phyloP scores from a whole-genome alignment of 2,329 filamentous ascomycete genomes.

The Rutstroemia sydowiana region DNA sequence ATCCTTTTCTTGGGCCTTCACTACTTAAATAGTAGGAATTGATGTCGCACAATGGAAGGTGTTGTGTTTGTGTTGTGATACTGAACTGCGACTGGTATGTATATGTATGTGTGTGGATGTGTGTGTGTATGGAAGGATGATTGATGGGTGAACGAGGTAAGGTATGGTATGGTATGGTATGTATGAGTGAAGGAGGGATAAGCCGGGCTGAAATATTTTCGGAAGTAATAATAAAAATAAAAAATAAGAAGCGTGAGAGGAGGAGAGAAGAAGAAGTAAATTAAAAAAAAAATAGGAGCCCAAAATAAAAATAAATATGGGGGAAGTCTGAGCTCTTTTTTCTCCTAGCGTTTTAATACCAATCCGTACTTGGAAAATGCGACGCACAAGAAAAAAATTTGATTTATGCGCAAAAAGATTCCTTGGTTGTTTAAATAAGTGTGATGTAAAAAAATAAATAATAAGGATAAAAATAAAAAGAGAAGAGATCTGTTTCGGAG shows the following conservation, averaged over 20 bases:
- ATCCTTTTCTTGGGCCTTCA: background rate
- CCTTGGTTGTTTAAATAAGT: too few species aligned
- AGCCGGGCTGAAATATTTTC: background rate
- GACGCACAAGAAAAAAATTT: background rate
- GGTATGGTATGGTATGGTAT: background rate
- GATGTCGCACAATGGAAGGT: constrained; percentile 5
- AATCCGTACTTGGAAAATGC: background rate
- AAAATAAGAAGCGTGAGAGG: background rate
- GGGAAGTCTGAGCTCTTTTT: constrained; percentile 4
- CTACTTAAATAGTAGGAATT: constrained; percentile 7
- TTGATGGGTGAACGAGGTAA: background rate
- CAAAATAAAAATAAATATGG: background rate
- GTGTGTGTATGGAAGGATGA: background rate
- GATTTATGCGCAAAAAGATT: background rate
- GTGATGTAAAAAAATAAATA: too few species aligned
- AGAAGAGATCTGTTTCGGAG: too few species aligned
- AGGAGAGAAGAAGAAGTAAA: background rate
- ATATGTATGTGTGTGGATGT: background rate
- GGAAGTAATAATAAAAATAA: background rate
- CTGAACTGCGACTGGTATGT: background rate
- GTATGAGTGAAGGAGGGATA: constrained; percentile 3
- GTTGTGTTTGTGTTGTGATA: background rate
- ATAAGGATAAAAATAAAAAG: too few species aligned
- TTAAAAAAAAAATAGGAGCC: too few species aligned
- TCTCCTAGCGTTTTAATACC: background rate